Base-by-base conservation (phyloP, 805 yeast genomes). In the Starmerella etchellsii region DNA sequence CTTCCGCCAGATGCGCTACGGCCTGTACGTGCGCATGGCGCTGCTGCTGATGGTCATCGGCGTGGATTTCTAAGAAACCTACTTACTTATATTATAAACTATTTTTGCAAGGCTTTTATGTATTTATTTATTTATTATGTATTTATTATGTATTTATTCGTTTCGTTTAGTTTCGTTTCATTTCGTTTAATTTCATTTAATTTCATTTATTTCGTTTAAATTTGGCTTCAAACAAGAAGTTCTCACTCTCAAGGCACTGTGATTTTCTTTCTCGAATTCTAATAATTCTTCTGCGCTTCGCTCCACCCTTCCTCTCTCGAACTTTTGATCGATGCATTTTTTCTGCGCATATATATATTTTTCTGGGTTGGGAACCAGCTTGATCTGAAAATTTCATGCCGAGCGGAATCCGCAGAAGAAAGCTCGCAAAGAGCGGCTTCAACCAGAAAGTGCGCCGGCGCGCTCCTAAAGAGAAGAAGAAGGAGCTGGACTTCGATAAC, bases 1-100 rank as follows among this genome's bases (percentile, higher is more conserved):
- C 70, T 91, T 91, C 73, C 81, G 99, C 75, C 97, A 91, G 71
- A 91, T 91, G 98, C 81, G 94, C 64, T 88, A 91, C 61, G 99
- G 99, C 47, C 71, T 91, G 62, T 91, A 79, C 60, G 95, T 93
- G 35, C 85, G 99, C 73, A 91, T 91, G 99, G 98, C 99, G 10
- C 69, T 91, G 54, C 73, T 91, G 60, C 95, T 97, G 41, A 81
- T 91, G 94, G 98, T 93, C 49, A 78, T 91, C 64, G 97, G 97
- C 58, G 85, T 83, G 56, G 95, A 84, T 60, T 75, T 79, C 50
- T 81, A 67, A 24, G 4, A 31, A 31, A 21, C n/a, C 15, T 13
- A 31, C n/a, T 21, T 20, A 20, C 16, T 10, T 31, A 10, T 11
- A 20, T 31, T 20, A 31, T 13, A 24, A 15, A 5, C 29, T 23